phyloP scores from a whole-genome alignment of 225 moss, liverwort and hornwort species.

The Pseudoscleropodium purum region DNA sequence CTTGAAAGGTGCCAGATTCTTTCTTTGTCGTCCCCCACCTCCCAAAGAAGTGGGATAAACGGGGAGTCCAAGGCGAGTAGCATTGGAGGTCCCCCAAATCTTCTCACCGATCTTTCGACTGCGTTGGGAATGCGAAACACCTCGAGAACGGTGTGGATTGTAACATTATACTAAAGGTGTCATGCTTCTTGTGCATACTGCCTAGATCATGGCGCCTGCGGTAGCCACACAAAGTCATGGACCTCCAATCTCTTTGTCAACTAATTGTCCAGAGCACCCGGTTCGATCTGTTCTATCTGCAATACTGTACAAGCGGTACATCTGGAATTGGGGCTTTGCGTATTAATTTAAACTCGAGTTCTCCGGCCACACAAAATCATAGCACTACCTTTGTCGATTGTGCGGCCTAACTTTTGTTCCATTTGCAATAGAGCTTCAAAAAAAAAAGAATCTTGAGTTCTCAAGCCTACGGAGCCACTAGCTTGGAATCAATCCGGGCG shows the following conservation, averaged over 20 bases:
- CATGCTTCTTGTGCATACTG: neutral
- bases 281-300: neutral
- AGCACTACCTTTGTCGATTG: neutral
- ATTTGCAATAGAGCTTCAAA: neutral
- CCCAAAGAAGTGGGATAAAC: neutral
- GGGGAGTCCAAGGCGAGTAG: neutral
- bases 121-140: neutral
- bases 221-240: neutral
- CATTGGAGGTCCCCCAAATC: conserved; percentile 1
- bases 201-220: conserved; percentile 14
- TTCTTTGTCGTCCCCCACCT: neutral
- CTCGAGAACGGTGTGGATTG: neutral
- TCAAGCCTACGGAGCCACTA: neutral
- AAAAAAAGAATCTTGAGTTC: neutral
- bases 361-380: no score
- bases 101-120: neutral
- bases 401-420: neutral
- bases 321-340: neutral
- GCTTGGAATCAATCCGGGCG: neutral
- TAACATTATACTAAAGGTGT: neutral
- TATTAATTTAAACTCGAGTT: neutral
- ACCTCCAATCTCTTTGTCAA: neutral
- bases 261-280: no score
- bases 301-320: neutral
- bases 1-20: neutral